Evolutionary conservation across 768 basidiomycete species (phyloP).

Genomic region (Termitomyces sp.): DNA sequence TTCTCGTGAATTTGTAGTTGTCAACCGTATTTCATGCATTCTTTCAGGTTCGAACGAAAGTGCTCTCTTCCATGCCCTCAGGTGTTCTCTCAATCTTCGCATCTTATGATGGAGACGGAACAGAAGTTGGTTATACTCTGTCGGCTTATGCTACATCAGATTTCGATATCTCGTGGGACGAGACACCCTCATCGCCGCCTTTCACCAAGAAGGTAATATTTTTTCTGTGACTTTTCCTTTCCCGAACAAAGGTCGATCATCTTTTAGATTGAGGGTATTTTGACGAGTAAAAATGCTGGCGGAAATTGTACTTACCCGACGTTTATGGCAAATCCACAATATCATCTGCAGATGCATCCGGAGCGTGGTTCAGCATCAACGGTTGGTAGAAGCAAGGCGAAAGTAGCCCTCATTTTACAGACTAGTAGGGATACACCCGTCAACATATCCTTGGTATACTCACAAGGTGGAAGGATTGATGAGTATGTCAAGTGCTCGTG

Average conservation of each 20-base stretch:
- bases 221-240: neutral
- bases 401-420: conserved; percentile 43
- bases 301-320: conserved; percentile 80
- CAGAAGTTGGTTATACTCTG: conserved; percentile 67
- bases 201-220: conserved; percentile 36
- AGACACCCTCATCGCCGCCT: conserved; percentile 33
- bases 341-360: conserved; percentile 58
- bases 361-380: conserved; percentile 16
- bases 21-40: neutral
- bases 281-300: conserved; percentile 74
- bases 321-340: conserved; percentile 92
- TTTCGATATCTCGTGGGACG: conserved; percentile 44
- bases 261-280: conserved; percentile 52
- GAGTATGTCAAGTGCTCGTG: conserved; percentile 52
- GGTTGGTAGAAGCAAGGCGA: conserved; percentile 31
- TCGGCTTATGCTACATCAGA: conserved; percentile 47
- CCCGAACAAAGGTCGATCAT: neutral
- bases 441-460: conserved; percentile 74
- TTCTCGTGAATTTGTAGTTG: neutral
- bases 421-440: conserved; percentile 67
- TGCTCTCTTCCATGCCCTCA: conserved; percentile 13
- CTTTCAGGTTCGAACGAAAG: neutral
- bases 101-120: conserved; percentile 66
- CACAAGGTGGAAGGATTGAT: conserved; percentile 65
- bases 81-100: conserved; percentile 53